Evolutionary conservation across 1,139 yeast species (phyloP).

Genomic region (Pichiaceae sp.): DNA sequence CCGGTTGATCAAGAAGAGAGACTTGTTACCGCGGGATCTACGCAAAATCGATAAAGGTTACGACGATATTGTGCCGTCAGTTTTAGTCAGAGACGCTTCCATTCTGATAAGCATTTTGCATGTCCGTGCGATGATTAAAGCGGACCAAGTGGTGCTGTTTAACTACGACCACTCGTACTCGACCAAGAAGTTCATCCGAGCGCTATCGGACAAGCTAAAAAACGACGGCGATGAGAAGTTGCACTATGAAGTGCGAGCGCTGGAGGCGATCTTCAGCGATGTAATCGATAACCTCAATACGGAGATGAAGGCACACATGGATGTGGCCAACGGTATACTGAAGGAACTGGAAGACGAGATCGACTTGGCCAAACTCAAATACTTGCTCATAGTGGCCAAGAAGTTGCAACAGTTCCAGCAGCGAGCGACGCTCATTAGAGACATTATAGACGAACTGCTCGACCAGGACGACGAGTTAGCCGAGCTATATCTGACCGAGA

Average conservation of each 20-base stretch:
- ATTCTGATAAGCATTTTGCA: constrained; percentile 76
- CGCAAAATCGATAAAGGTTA: constrained; percentile 84
- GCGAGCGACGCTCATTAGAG: constrained; percentile 73
- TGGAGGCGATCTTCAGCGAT: constrained; percentile 80
- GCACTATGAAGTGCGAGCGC: constrained; percentile 77
- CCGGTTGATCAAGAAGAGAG: constrained; percentile 66
- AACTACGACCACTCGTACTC: constrained; percentile 57
- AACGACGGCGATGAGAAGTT: constrained; percentile 21
- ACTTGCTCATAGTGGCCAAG: constrained; percentile 73
- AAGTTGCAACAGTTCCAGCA: constrained; percentile 74
- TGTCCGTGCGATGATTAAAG: constrained; percentile 77
- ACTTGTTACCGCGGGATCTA: constrained; percentile 72
- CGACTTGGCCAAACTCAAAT: constrained; percentile 74
- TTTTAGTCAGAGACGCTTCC: constrained; percentile 69
- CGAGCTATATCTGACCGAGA: constrained; percentile 57
- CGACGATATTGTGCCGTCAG: constrained; percentile 83
- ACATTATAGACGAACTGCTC: constrained; percentile 76
- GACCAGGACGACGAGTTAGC: constrained; percentile 77
- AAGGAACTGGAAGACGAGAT: constrained; percentile 80
- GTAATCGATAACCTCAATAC: constrained; percentile 79
- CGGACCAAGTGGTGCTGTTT: constrained; percentile 74
- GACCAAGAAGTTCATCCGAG: constrained; percentile 72
- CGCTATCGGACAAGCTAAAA: constrained; percentile 68
- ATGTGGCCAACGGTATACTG: constrained; percentile 68
- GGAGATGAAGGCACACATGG: constrained; percentile 70